phyloP scores from a whole-genome alignment of 1,139 yeast species.

The Diutina pseudorugosa region DNA sequence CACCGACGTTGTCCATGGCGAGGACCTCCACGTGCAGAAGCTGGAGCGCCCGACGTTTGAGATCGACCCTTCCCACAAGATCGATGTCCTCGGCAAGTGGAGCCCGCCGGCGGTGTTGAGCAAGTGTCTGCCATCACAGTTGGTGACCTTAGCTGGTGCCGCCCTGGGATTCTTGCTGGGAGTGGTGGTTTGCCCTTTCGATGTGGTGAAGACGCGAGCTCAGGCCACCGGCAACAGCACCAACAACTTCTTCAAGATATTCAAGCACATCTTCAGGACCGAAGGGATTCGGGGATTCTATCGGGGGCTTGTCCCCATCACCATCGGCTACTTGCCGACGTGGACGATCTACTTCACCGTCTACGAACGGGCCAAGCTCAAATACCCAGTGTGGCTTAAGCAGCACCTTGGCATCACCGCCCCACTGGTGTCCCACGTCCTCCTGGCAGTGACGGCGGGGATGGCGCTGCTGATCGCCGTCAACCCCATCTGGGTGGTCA shows the following conservation, averaged over 20 bases:
- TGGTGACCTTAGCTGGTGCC: not conserved
- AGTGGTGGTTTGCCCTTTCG: not conserved
- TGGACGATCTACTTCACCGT: conserved; percentile 94
- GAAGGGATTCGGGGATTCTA: conserved; percentile 82
- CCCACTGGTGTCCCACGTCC: conserved; percentile 51
- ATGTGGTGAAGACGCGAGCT: conserved; percentile 2
- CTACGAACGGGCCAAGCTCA: conserved; percentile 63
- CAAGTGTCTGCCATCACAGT: not conserved
- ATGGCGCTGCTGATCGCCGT: conserved; percentile 76
- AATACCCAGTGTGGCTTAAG: conserved; percentile 27
- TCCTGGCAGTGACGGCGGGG: conserved; percentile 85
- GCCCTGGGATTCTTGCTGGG: not conserved
- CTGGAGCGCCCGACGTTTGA: not conserved
- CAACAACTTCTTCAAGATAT: conserved; percentile 24
- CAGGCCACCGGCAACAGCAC: conserved; percentile 29
- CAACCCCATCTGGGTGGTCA: conserved; percentile 96
- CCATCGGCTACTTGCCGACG: conserved; percentile 90
- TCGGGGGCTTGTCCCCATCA: conserved; percentile 82
- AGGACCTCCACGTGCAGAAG: not conserved
- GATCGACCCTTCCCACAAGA: not conserved
- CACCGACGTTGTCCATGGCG: not conserved
- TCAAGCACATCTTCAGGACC: conserved; percentile 50
- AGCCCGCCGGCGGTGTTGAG: not conserved
- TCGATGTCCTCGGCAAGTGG: not conserved
- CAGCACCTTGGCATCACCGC: conserved; percentile 20